Conservation (phyloP, 345 rosid genomes). For the Stellera chamaejasme region DNA sequence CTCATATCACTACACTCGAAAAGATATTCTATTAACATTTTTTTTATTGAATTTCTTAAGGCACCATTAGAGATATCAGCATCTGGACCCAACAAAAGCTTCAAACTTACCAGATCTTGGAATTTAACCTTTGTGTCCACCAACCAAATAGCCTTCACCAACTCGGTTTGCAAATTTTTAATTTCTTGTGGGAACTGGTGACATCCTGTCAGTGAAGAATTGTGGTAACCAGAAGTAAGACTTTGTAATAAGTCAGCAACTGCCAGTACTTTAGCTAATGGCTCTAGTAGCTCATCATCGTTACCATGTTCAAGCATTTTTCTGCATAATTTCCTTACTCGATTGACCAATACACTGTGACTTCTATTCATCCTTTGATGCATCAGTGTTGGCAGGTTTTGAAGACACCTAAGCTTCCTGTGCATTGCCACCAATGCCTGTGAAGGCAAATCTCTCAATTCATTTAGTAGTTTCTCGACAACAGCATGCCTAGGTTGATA, state of each 20-base stretch:
- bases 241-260: conserved; percentile 51
- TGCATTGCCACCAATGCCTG: conserved; percentile 54
- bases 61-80: conserved; percentile 30
- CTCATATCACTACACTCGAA: conserved; percentile 66
- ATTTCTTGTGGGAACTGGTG: conserved; percentile 42
- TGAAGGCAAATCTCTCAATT: conserved; percentile 45
- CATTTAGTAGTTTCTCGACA: conserved; percentile 33
- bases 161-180: conserved; percentile 52
- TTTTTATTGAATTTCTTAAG: conserved; percentile 47
- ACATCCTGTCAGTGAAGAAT: conserved; percentile 24
- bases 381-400: conserved; percentile 28
- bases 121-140: conserved; percentile 41
- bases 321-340: conserved; percentile 30
- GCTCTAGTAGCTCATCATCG: conserved; percentile 35
- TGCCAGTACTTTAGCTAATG: conserved; percentile 68
- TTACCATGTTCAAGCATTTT: conserved; percentile 54
- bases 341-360: conserved; percentile 33
- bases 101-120: conserved; percentile 43
- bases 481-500: conserved; percentile 32
- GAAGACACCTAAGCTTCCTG: conserved; percentile 52
- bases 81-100: conserved; percentile 45
- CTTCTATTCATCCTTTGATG: conserved; percentile 19
- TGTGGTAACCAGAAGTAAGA: conserved; percentile 29
- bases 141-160: conserved; percentile 56
- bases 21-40: conserved; percentile 54